phyloP scores from a whole-genome alignment of 345 rosid genomes.

The Citrus unshiu region DNA sequence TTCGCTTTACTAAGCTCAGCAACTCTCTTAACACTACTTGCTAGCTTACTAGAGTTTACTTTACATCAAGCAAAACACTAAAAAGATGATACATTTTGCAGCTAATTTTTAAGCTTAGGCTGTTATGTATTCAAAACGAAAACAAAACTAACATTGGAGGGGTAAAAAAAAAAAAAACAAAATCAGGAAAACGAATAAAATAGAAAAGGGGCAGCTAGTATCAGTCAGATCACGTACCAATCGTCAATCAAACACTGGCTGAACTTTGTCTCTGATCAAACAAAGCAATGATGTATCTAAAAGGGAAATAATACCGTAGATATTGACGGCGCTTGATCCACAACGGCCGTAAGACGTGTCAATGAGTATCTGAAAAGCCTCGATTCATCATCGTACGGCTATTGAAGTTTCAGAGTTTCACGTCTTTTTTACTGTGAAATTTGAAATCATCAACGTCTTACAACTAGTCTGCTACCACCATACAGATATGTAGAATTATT shows the following conservation, averaged over 20 bases:
- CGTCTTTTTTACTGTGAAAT: background rate
- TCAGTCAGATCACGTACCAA: slow-evolving; percentile 16
- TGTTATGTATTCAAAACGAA: background rate
- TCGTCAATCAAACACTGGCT: background rate
- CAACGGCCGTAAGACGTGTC: background rate
- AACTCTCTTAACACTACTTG: background rate
- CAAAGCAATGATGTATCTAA: background rate
- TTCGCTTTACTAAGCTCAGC: background rate
- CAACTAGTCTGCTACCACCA: too few relatives aligned
- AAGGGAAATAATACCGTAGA: background rate
- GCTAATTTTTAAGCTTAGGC: background rate
- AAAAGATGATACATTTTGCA: background rate
- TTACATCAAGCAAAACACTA: background rate
- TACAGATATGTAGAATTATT: too few relatives aligned
- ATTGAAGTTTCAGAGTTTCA: background rate
- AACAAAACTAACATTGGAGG: background rate
- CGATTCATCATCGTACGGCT: background rate
- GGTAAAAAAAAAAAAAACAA: too few relatives aligned
- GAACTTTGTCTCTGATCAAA: background rate
- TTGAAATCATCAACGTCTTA: background rate
- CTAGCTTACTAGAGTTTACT: background rate
- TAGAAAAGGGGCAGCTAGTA: background rate
- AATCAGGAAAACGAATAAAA: background rate
- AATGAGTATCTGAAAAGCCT: background rate
- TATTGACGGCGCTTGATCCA: background rate